These are phyloP conservation scores for Gaeumannomyces sp. DNA, from an alignment of 2,329 filamentous ascomycete species.

Conservation along the genomic window DNA sequence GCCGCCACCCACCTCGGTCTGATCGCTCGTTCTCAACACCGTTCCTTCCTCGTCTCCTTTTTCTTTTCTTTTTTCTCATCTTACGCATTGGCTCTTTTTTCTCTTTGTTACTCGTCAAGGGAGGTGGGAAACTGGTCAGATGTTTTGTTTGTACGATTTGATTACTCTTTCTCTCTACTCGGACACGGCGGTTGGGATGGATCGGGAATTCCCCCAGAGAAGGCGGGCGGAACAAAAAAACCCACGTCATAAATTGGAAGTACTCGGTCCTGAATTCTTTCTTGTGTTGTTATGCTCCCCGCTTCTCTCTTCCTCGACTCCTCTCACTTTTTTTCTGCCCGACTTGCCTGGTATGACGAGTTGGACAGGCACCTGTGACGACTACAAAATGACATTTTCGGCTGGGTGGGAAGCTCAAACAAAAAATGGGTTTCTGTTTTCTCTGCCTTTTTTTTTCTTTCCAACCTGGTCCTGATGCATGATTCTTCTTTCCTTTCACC, in stretches of 20 bases:
- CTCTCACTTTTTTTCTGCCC: neutral
- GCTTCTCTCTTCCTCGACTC: neutral
- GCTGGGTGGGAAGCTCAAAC: neutral
- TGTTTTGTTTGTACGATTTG: conserved; percentile 10
- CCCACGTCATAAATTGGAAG: neutral
- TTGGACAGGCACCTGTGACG: neutral
- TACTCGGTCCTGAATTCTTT: conserved; percentile 1
- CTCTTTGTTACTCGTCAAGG: conserved; percentile 8
- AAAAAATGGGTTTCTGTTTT: neutral
- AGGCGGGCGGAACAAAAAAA: neutral
- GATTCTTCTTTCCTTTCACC: neutral
- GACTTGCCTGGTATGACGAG: neutral
- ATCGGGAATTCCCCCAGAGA: neutral
- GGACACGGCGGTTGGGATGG: conserved; percentile 5
- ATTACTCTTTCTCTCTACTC: conserved; percentile 9
- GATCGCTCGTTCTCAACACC: neutral
- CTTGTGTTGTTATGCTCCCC: neutral
- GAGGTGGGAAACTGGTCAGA: conserved; percentile 5
- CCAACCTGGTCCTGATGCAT: neutral
- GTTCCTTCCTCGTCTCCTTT: neutral
- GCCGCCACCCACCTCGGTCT: neutral
- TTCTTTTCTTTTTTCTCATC: neutral
- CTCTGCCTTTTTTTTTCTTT: conserved; percentile 3
- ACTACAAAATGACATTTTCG: neutral
- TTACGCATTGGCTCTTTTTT: conserved; percentile 4